Percentiles rank a stretch among this genome's conserved stretches.
Conservation (phyloP, 768 basidiomycete genomes). For the Russula emetica region DNA sequence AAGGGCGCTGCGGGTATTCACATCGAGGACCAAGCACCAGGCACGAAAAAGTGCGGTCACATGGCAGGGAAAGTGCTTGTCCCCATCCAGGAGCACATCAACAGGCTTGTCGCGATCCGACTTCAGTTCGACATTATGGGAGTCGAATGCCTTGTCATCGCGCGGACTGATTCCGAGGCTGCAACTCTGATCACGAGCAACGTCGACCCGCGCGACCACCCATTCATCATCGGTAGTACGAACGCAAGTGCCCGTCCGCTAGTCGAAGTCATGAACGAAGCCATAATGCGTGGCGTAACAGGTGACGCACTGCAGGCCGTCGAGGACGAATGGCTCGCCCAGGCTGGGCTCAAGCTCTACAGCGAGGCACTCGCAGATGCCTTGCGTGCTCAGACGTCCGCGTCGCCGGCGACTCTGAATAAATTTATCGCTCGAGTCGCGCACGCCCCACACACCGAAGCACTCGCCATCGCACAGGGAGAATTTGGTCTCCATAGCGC, state of each 20-base stretch:
- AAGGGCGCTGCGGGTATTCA: slow-evolving; percentile 98
- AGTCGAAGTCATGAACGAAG: slow-evolving; percentile 76
- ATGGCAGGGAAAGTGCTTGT: slow-evolving; percentile 97
- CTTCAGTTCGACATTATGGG: slow-evolving; percentile 99
- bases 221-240: slow-evolving; percentile 92
- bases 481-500: slow-evolving; percentile 69
- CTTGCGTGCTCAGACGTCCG: slow-evolving; percentile 52
- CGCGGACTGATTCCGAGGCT: slow-evolving; percentile 95
- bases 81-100: slow-evolving; percentile 96
- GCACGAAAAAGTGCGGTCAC: slow-evolving; percentile 94
- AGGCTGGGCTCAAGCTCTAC: slow-evolving; percentile 80
- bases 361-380: slow-evolving; percentile 67
- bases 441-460: slow-evolving; percentile 63
- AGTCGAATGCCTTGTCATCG: slow-evolving; percentile 88
- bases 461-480: slow-evolving; percentile 69
- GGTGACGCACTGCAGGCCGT: slow-evolving; percentile 80
- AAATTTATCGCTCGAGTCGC: slow-evolving; percentile 62
- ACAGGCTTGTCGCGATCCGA: slow-evolving; percentile 94
- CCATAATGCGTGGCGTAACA: slow-evolving; percentile 73
- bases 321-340: slow-evolving; percentile 80
- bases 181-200: slow-evolving; percentile 96
- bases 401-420: slow-evolving; percentile 45
- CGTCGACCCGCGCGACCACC: slow-evolving; percentile 95
- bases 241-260: slow-evolving; percentile 67
- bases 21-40: slow-evolving; percentile 95